phyloP scores from a whole-genome alignment of 192 early-diverging fungal genomes.

The Backusella tuberculispora region DNA sequence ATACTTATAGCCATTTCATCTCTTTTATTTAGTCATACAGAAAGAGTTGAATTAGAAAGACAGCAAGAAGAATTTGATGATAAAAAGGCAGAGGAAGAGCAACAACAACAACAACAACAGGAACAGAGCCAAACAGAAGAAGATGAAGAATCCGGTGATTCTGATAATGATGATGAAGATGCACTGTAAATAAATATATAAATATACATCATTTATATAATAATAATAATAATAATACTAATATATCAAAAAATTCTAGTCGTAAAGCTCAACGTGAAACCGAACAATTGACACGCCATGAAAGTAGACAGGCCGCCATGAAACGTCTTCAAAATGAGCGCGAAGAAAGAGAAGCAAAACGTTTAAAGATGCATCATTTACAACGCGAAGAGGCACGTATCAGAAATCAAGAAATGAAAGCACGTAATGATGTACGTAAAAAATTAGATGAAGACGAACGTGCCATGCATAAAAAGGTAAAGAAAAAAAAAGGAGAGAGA shows the following conservation, averaged over 20 bases:
- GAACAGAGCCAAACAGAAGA: neutral
- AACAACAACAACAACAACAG: neutral
- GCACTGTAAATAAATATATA: conserved; percentile 12
- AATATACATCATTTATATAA: neutral
- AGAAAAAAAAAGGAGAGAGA: neutral
- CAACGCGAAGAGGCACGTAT: conserved; percentile 48
- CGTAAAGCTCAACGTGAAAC: conserved; percentile 25
- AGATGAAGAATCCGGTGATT: conserved; percentile 30
- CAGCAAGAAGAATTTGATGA: conserved; percentile 16
- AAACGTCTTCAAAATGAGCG: conserved; percentile 51
- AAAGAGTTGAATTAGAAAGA: conserved; percentile 52
- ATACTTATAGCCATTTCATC: neutral
- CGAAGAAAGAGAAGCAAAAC: conserved; percentile 50
- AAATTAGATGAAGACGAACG: conserved; percentile 60
- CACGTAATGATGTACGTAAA: conserved; percentile 44
- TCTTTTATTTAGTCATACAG: conserved; percentile 27
- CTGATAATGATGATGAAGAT: conserved; percentile 40
- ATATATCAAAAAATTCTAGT: neutral
- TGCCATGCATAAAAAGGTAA: conserved; percentile 48
- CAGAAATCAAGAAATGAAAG: conserved; percentile 46
- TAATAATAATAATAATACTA: neutral
- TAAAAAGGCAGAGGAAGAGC: neutral
- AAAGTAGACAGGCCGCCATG: conserved; percentile 52
- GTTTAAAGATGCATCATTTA: conserved; percentile 45
- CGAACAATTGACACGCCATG: conserved; percentile 33